Evolutionary conservation across 371 early-diverging fungal genomes (phyloP).

Genomic region (Actinomortierella wolfii): DNA sequence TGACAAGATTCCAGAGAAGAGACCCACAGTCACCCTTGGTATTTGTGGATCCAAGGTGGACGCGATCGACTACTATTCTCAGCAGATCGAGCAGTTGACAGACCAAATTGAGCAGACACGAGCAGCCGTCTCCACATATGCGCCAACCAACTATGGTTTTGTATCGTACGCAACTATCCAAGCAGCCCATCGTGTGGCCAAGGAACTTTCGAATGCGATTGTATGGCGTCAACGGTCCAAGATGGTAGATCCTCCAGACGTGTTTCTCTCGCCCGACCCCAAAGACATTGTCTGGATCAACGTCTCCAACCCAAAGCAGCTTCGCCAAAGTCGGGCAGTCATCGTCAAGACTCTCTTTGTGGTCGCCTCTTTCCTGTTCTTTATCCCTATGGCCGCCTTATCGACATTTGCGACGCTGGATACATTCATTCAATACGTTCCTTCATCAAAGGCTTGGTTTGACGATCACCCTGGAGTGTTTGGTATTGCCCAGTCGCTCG

Average conservation of each 20-base stretch:
- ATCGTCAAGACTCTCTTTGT: constrained; percentile 60
- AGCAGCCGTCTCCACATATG: constrained; percentile 51
- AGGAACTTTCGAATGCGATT: constrained; percentile 40
- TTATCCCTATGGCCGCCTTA: constrained; percentile 67
- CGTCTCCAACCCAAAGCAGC: constrained; percentile 59
- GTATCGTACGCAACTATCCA: constrained; percentile 67
- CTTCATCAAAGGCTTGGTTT: constrained; percentile 56
- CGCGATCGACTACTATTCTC: constrained; percentile 76
- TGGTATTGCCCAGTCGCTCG: constrained; percentile 65
- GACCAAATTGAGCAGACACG: constrained; percentile 65
- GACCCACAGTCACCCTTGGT: constrained; percentile 60
- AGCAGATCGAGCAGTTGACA: constrained; percentile 66
- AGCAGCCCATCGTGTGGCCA: constrained; percentile 67
- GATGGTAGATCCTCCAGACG: constrained; percentile 46
- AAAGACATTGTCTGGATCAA: constrained; percentile 85
- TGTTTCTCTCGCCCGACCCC: constrained; percentile 71
- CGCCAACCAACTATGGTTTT: constrained; percentile 76
- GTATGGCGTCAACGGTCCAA: constrained; percentile 31
- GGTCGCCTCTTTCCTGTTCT: constrained; percentile 67
- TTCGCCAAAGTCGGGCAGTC: constrained; percentile 62
- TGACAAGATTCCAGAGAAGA: constrained; percentile 46
- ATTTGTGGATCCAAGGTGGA: constrained; percentile 72
- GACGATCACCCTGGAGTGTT: constrained; percentile 52
- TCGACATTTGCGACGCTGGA: constrained; percentile 65
- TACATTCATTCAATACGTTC: constrained; percentile 57